phyloP scores from a whole-genome alignment of 2,329 filamentous ascomycete species.

The Phialophora macrospora region DNA sequence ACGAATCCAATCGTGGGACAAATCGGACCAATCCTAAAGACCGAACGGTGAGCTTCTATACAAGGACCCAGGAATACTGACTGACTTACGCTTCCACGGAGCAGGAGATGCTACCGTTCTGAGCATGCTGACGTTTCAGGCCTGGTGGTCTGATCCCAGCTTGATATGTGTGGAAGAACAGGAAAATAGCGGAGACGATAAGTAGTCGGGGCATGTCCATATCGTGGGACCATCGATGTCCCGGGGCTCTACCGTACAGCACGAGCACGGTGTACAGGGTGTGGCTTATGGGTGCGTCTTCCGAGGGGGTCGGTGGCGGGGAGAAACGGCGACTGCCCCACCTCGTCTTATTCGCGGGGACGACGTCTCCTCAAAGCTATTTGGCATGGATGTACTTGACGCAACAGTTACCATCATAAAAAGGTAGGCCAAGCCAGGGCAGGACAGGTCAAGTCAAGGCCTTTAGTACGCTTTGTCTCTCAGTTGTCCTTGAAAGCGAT shows the following conservation, averaged over 20 bases:
- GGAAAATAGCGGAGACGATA: background rate
- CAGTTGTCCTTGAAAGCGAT: background rate
- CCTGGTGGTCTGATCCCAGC: slow-evolving; percentile 20
- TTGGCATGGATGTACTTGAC: background rate
- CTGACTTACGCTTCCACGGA: slow-evolving; percentile 26
- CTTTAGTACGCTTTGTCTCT: background rate
- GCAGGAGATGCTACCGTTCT: slow-evolving; percentile 15
- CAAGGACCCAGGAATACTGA: background rate
- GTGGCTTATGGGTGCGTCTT: slow-evolving; percentile 1
- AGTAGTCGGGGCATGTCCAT: background rate
- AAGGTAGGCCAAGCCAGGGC: background rate
- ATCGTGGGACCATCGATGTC: slow-evolving; percentile 1
- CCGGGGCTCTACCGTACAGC: background rate
- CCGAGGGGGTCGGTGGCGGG: background rate
- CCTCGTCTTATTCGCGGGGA: slow-evolving; percentile 13
- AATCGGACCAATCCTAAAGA: slow-evolving; percentile 64
- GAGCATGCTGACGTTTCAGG: slow-evolving; percentile 17
- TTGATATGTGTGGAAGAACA: slow-evolving; percentile 12
- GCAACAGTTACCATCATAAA: background rate
- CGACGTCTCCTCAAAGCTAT: background rate
- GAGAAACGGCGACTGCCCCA: slow-evolving; percentile 8
- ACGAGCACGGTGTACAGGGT: too few species aligned
- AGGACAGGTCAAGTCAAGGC: background rate
- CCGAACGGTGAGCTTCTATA: background rate
- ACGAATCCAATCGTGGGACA: slow-evolving; percentile 56